phyloP scores from a whole-genome alignment of 2,329 filamentous ascomycete genomes.

The Drechslerella coelobrocha region DNA sequence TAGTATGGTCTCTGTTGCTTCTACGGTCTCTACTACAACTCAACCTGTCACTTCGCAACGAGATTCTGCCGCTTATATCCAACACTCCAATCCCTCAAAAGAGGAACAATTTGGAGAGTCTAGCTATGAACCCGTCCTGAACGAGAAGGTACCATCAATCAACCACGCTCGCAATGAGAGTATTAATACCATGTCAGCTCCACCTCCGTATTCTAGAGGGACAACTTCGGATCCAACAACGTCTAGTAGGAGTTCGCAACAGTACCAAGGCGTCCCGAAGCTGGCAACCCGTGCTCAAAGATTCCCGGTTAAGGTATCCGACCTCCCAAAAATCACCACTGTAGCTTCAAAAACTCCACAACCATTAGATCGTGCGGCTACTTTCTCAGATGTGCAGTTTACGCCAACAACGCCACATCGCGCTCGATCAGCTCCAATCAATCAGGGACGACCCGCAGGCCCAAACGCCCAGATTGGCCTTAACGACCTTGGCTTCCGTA shows the following conservation, averaged over 20 bases:
- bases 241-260: conserved; percentile 4
- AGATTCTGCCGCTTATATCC: conserved; percentile 4
- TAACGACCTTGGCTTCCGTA: conserved; percentile 25
- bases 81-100: conserved; percentile 15
- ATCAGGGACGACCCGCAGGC: background rate
- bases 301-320: conserved; percentile 19
- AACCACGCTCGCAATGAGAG: conserved; percentile 36
- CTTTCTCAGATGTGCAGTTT: conserved; percentile 32
- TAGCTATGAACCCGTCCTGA: background rate
- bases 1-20: background rate
- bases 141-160: conserved; percentile 23
- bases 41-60: conserved; percentile 1
- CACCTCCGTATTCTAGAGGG: conserved; percentile 36
- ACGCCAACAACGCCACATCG: conserved; percentile 39
- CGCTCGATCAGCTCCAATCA: conserved; percentile 12
- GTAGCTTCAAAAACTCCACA: background rate
- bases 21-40: background rate
- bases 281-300: conserved; percentile 5
- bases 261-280: conserved; percentile 13
- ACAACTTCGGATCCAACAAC: conserved; percentile 1
- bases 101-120: background rate
- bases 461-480: conserved; percentile 17
- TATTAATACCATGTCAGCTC: conserved; percentile 33
- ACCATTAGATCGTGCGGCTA: background rate
- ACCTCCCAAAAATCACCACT: conserved; percentile 28